Conservation (phyloP, 768 basidiomycete species). For the Kwoniella heveanensis region DNA sequence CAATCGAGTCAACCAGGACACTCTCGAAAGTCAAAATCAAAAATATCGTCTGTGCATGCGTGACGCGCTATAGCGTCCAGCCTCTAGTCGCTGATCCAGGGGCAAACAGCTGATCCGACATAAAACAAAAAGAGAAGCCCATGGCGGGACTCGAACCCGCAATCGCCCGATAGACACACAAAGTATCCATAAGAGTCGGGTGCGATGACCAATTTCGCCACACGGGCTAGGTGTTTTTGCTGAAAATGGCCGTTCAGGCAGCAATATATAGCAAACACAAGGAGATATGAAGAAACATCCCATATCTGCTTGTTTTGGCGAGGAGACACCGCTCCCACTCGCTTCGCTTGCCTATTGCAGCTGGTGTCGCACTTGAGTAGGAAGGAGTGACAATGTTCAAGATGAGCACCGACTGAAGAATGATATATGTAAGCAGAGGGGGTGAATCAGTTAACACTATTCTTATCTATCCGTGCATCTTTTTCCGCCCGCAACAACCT, state of each 20-base stretch:
- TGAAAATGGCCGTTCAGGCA: background rate
- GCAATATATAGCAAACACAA: background rate
- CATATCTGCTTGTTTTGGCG: too few relatives aligned
- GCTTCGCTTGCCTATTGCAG: too few relatives aligned
- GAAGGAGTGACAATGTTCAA: too few relatives aligned
- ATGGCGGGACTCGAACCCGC: slow-evolving; percentile 22
- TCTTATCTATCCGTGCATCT: too few relatives aligned
- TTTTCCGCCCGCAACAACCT: too few relatives aligned
- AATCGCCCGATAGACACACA: slow-evolving; percentile 16
- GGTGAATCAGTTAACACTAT: too few relatives aligned
- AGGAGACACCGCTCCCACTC: too few relatives aligned
- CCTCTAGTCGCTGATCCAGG: too few relatives aligned
- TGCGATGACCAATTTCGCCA: slow-evolving; percentile 18
- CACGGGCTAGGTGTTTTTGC: slow-evolving; percentile 3
- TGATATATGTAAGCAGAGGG: too few relatives aligned
- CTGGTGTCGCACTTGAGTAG: too few relatives aligned
- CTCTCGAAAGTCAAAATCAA: background rate
- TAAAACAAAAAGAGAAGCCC: slow-evolving; percentile 15
- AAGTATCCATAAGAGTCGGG: slow-evolving; percentile 19
- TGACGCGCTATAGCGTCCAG: background rate
- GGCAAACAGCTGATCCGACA: background rate
- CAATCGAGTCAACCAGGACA: background rate
- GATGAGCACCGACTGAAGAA: too few relatives aligned
- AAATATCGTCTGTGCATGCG: background rate
- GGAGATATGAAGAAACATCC: background rate